A percentile compares a stretch with the other conserved stretches of the same genome.
phyloP scores from a whole-genome alignment of 805 yeast species.

The Vanderwaltozyma yarrowii region DNA sequence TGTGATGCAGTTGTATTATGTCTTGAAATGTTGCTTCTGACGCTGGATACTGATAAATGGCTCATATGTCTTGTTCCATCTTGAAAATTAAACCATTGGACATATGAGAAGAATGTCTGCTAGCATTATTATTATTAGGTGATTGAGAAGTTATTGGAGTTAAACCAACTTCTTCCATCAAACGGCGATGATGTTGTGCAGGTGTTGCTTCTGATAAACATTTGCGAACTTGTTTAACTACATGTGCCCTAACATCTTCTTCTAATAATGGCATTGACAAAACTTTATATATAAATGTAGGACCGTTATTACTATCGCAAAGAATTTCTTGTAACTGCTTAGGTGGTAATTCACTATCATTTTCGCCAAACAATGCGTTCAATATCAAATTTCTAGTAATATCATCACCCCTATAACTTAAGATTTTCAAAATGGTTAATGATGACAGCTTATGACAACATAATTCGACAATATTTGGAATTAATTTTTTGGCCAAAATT shows the following conservation, averaged over 20 bases:
- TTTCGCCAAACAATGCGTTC: constrained; percentile 52
- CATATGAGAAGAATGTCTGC: neutral
- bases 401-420: constrained; percentile 58
- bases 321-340: constrained; percentile 47
- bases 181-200: constrained; percentile 65
- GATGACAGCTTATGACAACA: constrained; percentile 79
- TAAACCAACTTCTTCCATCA: constrained; percentile 88
- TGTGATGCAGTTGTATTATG: neutral
- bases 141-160: constrained; percentile 1
- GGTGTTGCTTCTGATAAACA: constrained; percentile 52
- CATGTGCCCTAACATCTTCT: constrained; percentile 43
- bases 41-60: constrained; percentile 25
- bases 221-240: constrained; percentile 53
- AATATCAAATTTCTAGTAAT: constrained; percentile 53
- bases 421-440: constrained; percentile 66
- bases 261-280: constrained; percentile 63
- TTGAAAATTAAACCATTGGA: neutral
- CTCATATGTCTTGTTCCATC: constrained; percentile 18
- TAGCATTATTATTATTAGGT: neutral
- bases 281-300: constrained; percentile 73
- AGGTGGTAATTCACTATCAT: constrained; percentile 32
- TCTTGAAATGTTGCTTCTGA: constrained; percentile 22
- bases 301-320: constrained; percentile 58
- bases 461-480: constrained; percentile 51
- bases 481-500: constrained; percentile 51